Percentiles rank a stretch among this genome's conserved stretches.
Evolutionary conservation across 805 yeast genomes (phyloP).

Genomic region (Hanseniaspora hatyaiensis): DNA sequence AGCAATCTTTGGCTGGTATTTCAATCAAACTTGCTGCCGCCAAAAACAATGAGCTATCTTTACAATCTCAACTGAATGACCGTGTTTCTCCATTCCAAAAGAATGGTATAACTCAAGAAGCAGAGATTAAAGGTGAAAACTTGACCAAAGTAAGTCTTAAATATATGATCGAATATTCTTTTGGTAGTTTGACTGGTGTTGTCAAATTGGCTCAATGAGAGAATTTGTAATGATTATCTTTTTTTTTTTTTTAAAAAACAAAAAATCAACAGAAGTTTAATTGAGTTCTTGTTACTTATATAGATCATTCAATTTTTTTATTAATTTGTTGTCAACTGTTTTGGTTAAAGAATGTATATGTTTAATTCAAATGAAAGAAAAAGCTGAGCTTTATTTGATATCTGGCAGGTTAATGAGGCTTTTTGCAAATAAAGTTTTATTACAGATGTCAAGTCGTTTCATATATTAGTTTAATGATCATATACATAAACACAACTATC

Average conservation of each 20-base stretch:
- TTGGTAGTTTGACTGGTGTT: slow-evolving; percentile 2
- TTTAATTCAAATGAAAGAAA: no score
- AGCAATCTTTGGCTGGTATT: slow-evolving; percentile 38
- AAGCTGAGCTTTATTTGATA: no score
- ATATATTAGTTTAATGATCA: no score
- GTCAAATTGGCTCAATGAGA: not conserved
- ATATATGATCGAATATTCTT: slow-evolving; percentile 8
- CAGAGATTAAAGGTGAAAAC: not conserved
- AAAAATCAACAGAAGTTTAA: no score
- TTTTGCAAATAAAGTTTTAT: no score
- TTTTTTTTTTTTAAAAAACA: not conserved
- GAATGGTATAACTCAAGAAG: slow-evolving; percentile 43
- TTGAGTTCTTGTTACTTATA: no score
- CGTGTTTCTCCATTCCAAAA: slow-evolving; percentile 37
- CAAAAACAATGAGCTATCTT: slow-evolving; percentile 43
- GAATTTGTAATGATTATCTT: not conserved
- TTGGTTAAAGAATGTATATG: no score
- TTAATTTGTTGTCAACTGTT: no score
- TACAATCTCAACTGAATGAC: slow-evolving; percentile 53
- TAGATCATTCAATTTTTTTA: no score
- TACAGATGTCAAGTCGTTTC: no score
- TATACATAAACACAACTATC: no score
- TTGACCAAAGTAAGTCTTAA: slow-evolving; percentile 25
- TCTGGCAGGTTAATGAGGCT: no score
- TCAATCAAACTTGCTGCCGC: slow-evolving; percentile 64